Evolutionary conservation across 2,329 filamentous ascomycete genomes (phyloP).

Genomic region (Ophiocordyceps unilateralis): DNA sequence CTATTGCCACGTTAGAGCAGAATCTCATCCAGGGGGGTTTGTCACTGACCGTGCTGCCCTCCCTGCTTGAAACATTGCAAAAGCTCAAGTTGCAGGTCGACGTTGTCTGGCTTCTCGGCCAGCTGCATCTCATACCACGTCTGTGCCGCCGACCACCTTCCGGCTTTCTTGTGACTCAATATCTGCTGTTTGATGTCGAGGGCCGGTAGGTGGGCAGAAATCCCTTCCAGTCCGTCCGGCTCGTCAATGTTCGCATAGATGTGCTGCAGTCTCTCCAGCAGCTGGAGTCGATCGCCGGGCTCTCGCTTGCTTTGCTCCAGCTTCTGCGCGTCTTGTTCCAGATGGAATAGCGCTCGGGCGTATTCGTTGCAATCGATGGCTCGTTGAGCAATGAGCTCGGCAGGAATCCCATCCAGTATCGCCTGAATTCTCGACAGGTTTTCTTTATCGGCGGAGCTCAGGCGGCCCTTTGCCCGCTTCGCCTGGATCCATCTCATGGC

Average conservation of each 20-base stretch:
- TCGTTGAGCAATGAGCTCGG: conserved; percentile 57
- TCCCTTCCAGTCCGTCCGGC: conserved; percentile 87
- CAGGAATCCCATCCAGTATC: conserved; percentile 47
- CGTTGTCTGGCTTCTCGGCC: conserved; percentile 58
- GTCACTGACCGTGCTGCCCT: conserved; percentile 65
- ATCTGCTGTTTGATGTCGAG: conserved; percentile 91
- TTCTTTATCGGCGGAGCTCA: conserved; percentile 24
- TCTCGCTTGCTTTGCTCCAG: conserved; percentile 26
- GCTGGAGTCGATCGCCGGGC: conserved; percentile 37
- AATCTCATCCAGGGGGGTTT: background rate
- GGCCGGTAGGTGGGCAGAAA: conserved; percentile 70
- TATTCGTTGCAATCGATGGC: conserved; percentile 92
- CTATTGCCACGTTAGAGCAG: conserved; percentile 23
- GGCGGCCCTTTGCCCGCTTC: conserved; percentile 27
- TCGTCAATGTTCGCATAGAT: conserved; percentile 98
- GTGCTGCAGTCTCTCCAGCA: conserved; percentile 67
- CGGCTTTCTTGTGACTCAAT: conserved; percentile 80
- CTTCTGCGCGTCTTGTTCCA: conserved; percentile 69
- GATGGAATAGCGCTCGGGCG: conserved; percentile 78
- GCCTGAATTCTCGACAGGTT: conserved; percentile 30
- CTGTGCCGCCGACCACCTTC: conserved; percentile 84
- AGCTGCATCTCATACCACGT: conserved; percentile 94
- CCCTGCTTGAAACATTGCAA: conserved; percentile 83
- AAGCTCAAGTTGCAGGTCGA: conserved; percentile 65
- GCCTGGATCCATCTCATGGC: conserved; percentile 77